phyloP scores from a whole-genome alignment of 495 filamentous ascomycete genomes.

The Penicillium roqueforti region DNA sequence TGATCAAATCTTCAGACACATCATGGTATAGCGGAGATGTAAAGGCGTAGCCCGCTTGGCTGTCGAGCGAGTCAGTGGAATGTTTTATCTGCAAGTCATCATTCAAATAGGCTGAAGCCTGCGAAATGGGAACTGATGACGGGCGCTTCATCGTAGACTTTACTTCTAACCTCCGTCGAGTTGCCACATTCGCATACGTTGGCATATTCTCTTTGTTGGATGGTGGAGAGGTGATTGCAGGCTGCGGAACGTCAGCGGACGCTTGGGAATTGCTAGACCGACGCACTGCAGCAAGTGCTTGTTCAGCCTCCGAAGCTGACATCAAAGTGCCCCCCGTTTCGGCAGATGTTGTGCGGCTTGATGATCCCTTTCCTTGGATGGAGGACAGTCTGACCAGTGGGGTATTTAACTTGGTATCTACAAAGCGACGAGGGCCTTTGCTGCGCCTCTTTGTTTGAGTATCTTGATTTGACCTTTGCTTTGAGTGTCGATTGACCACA shows the following conservation, averaged over 20 bases:
- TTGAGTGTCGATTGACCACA: constrained; percentile 30
- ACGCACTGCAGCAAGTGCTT: constrained; percentile 39
- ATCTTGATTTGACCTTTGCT: constrained; percentile 10
- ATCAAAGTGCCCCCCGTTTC: constrained; percentile 22
- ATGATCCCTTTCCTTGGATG: constrained; percentile 34
- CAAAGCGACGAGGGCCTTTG: constrained; percentile 28
- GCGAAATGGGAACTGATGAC: constrained; percentile 22
- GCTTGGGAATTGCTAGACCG: constrained; percentile 30
- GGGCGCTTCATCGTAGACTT: constrained; percentile 19
- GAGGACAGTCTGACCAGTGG: constrained; percentile 32
- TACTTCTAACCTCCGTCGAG: constrained; percentile 19
- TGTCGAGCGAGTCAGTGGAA: constrained; percentile 36
- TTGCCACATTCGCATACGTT: constrained; percentile 28
- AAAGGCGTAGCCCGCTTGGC: constrained; percentile 24
- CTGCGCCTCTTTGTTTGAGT: constrained; percentile 16
- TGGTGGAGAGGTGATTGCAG: neutral
- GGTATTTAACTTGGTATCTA: constrained; percentile 29
- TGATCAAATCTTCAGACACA: constrained; percentile 26
- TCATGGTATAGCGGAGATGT: constrained; percentile 33
- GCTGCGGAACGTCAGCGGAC: constrained; percentile 10
- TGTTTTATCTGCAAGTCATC: constrained; percentile 24
- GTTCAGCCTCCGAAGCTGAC: constrained; percentile 34
- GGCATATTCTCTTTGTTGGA: constrained; percentile 26
- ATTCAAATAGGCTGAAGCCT: constrained; percentile 20
- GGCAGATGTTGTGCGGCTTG: constrained; percentile 20